Base-by-base conservation (phyloP, 148 eudicot species). In the Heliamphora exappendiculata region DNA sequence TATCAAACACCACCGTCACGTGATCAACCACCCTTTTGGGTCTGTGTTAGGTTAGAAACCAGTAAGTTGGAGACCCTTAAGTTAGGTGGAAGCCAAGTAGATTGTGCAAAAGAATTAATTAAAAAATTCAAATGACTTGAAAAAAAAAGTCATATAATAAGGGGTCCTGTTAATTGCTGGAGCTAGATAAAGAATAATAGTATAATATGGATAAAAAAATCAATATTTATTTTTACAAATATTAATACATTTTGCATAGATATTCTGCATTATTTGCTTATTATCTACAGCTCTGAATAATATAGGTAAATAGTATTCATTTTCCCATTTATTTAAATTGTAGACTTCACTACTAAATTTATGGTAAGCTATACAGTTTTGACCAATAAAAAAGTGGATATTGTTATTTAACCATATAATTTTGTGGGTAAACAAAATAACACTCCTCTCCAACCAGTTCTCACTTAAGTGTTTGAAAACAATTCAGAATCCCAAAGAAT, bases 41-140 rank as follows among this genome's bases (percentile, higher is more conserved):
- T 45, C 11, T 68, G 72, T 49, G 50, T 45, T 67, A 44, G 72
- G 72, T 68, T 68, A 44, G 29, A 41, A 68, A 19, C 17, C 34
- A n/a, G n/a, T n/a, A 44, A 44, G 54, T 28, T 24, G 72, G 45
- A 66, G 70, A 39, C 39, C 47, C 47, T 20, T 20, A 14, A 7
- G 69, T 65, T 67, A 67, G 72, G 72, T 67, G 33, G 72, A 42
- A 42, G 13, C 33, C 13, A 36, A 24, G 7, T 54, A 3, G 59
- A 19, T n/a, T 3, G 26, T n/a, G 20, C 29, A 53, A 20, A 53
- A 17, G 4, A 20, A 53, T 53, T 3, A 53, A 17, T 17, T 19
- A 53, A 53, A 17, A 53, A 24, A 53, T 53, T 53, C 58, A 53
- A 22, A 53, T 19, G 58, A 53, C 7, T 53, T 53, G 22, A 7